Conservation (phyloP, 495 filamentous ascomycete species). For the Neurospora cerealis region DNA sequence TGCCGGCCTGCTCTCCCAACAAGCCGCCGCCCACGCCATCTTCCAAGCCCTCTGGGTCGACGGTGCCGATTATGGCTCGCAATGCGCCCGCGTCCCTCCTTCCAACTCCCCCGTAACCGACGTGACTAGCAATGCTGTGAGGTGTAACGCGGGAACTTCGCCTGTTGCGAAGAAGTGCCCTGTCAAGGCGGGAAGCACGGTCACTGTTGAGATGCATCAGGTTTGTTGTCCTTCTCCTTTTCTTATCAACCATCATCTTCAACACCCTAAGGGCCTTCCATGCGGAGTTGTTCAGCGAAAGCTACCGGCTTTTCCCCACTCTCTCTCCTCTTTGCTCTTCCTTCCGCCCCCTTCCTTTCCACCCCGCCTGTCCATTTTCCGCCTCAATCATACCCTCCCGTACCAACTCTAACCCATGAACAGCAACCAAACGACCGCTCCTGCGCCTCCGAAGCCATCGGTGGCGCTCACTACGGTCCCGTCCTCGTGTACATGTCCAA, state of each 20-base stretch:
- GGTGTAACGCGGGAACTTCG: conserved; percentile 31
- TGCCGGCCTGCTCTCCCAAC: conserved; percentile 21
- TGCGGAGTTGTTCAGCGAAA: conserved; percentile 13
- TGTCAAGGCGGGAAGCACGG: conserved; percentile 35
- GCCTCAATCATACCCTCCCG: neutral
- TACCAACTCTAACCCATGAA: conserved; percentile 12
- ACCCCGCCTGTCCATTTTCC: neutral
- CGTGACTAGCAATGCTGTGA: conserved; percentile 26
- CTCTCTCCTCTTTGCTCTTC: neutral
- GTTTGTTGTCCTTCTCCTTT: conserved; percentile 12
- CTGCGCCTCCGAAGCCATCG: conserved; percentile 38
- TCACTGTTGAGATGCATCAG: conserved; percentile 46
- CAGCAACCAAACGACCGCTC: conserved; percentile 33
- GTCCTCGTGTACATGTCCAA: conserved; percentile 45
- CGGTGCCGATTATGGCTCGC: conserved; percentile 33
- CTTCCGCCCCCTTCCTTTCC: neutral
- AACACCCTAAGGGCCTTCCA: conserved; percentile 26
- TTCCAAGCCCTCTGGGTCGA: conserved; percentile 45
- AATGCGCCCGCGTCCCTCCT: conserved; percentile 28
- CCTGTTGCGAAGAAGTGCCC: conserved; percentile 31
- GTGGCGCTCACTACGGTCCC: conserved; percentile 37
- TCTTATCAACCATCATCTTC: conserved; percentile 8
- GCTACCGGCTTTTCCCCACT: neutral
- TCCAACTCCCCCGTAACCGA: conserved; percentile 40
- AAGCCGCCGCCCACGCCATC: conserved; percentile 36